Base-by-base conservation (phyloP, 495 filamentous ascomycete genomes). In the Talaromyces wortmannii region DNA sequence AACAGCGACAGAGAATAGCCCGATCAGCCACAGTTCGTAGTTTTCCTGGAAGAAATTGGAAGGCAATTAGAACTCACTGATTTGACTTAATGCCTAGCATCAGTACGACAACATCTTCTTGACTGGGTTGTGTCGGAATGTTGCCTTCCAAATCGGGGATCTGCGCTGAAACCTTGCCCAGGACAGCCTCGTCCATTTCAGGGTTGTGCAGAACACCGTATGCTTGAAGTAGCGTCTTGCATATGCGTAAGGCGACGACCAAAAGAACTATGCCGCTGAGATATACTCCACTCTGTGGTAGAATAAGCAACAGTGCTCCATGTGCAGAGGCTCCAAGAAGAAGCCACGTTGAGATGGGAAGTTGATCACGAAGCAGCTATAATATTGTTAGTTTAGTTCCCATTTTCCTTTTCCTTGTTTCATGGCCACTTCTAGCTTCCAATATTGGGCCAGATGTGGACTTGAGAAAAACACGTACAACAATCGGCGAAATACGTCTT, bases 281-380 rank as follows among this genome's bases (percentile, higher is more conserved):
- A 18, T 53, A 53, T 17, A 31, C 30, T 45, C 36, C 17, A 6
- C 40, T 53, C 15, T 53, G 43, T 6, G 52, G 52, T 16, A 53
- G 30, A 33, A 53, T 36, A 13, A 71, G 50, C 30, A 67, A 67
- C 11, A 73, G 47, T 6, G 68, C 6, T n/a, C 57, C 62, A 58
- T 79, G 76, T 7, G 60, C 50, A 29, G 71, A 29, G 17, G 70
- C 78, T n/a, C 76, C 78, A 6, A 79, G 30, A 15, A 68, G 56
- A 18, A 81, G 61, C 64, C 76, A 71, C 30, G 71, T 74, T 11
- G 66, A 59, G 15, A 78, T 48, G 29, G 63, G 62, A 48, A 78
- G 30, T 23, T 50, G 54, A 49, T 61, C 59, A 6, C 57, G 57
- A 12, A 61, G 60, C 16, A 53, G 31, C 52, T 53, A 42, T 18